A percentile compares a stretch with the other conserved stretches of the same genome.
These are phyloP conservation scores for Candida glaebosa DNA, from an alignment of 805 yeast genomes.

Conservation along the genomic window DNA sequence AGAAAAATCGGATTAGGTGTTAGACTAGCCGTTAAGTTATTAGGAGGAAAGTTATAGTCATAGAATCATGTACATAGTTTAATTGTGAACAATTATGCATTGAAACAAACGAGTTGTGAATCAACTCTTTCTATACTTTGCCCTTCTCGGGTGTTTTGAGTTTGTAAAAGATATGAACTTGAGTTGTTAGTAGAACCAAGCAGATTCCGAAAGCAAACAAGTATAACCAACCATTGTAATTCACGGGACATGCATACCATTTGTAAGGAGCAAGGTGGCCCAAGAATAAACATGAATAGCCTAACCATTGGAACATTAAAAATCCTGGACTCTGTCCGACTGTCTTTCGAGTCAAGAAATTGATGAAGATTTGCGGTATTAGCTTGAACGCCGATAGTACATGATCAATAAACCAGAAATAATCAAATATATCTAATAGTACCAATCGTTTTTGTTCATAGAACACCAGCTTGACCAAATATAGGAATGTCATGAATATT, in stretches of 20 bases:
- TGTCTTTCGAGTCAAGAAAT: constrained; percentile 32
- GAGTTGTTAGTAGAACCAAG: neutral
- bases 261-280: constrained; percentile 8
- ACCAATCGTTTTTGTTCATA: constrained; percentile 14
- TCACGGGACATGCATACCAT: constrained; percentile 21
- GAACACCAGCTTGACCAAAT: constrained; percentile 4
- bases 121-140: neutral
- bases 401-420: constrained; percentile 34
- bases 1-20: constrained; percentile 63
- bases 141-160: neutral
- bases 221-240: constrained; percentile 15
- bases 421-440: constrained; percentile 40
- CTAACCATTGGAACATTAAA: constrained; percentile 6
- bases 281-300: constrained; percentile 5
- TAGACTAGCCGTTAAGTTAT: constrained; percentile 58
- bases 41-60: constrained; percentile 50
- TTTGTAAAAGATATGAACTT: neutral
- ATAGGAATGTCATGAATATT: constrained; percentile 6
- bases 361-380: constrained; percentile 40
- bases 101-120: too few species aligned
- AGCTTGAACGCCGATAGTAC: constrained; percentile 20
- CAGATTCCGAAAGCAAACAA: constrained; percentile 2
- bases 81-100: too few species aligned
- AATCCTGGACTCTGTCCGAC: constrained; percentile 11
- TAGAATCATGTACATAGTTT: neutral